Conservation (phyloP, 495 filamentous ascomycete genomes). For the Aspergillus incahuasiensis region DNA sequence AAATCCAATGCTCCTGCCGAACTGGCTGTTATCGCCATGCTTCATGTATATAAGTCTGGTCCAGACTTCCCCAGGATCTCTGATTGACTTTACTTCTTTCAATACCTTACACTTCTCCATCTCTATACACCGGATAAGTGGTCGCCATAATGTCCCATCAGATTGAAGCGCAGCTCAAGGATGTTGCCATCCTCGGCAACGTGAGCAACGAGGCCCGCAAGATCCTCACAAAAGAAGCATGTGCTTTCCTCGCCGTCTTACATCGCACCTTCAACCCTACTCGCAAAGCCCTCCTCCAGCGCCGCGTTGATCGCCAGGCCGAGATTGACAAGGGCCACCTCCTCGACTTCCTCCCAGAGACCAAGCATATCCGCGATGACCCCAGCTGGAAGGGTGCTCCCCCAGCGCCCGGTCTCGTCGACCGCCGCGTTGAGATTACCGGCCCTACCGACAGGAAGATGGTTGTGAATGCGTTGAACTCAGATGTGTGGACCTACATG, state of each 20-base stretch:
- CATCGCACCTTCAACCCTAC: conserved; percentile 91
- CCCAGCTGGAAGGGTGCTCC: conserved; percentile 91
- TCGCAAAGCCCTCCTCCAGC: conserved; percentile 84
- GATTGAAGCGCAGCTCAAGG: conserved; percentile 73
- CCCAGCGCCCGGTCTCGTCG: conserved; percentile 88
- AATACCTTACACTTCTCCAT: neutral
- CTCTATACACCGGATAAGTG: neutral
- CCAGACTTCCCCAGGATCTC: conserved; percentile 3
- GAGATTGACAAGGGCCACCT: conserved; percentile 89
- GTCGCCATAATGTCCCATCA: conserved; percentile 57
- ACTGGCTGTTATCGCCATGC: conserved; percentile 22
- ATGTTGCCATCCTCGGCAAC: conserved; percentile 77
- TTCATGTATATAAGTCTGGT: conserved; percentile 12
- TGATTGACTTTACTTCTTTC: conserved; percentile 7
- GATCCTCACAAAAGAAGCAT: conserved; percentile 87
- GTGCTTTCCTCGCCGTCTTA: conserved; percentile 88
- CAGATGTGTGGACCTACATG: conserved; percentile 99
- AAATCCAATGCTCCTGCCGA: conserved; percentile 21
- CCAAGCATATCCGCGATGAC: conserved; percentile 91
- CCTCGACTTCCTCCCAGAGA: conserved; percentile 96
- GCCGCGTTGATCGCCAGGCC: conserved; percentile 80
- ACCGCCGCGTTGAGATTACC: conserved; percentile 97
- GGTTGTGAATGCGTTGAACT: conserved; percentile 97
- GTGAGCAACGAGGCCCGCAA: conserved; percentile 76
- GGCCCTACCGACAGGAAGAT: conserved; percentile 98